Conservation (phyloP, 2,329 filamentous ascomycete species). For the Microcera coccophila region DNA sequence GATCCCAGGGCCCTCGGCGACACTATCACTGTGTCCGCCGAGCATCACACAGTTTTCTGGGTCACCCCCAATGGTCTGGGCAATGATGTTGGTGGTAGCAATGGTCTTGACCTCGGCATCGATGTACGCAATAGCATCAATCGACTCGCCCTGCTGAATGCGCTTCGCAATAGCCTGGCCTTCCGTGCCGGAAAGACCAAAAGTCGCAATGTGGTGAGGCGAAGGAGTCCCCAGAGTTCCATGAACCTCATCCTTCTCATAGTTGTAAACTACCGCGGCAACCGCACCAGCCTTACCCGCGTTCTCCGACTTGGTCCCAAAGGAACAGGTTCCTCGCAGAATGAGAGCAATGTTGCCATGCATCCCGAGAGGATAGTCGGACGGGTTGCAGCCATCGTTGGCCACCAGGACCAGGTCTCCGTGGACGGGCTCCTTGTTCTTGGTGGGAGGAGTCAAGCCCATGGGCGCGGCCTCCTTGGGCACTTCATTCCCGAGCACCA, state of each 20-base stretch:
- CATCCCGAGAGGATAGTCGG: slow-evolving; percentile 59
- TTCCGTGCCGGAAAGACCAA: slow-evolving; percentile 59
- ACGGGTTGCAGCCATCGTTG: slow-evolving; percentile 59
- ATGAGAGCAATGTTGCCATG: slow-evolving; percentile 67
- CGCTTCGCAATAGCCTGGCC: slow-evolving; percentile 54
- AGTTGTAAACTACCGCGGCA: slow-evolving; percentile 73
- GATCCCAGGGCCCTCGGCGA: slow-evolving; percentile 64
- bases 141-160: slow-evolving; percentile 46
- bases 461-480: slow-evolving; percentile 52
- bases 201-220: slow-evolving; percentile 61
- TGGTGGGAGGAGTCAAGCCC: slow-evolving; percentile 64
- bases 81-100: slow-evolving; percentile 57
- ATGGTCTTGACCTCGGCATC: slow-evolving; percentile 54
- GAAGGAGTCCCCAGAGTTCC: slow-evolving; percentile 65
- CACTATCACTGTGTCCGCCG: slow-evolving; percentile 61
- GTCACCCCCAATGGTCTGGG: slow-evolving; percentile 58
- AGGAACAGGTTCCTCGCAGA: slow-evolving; percentile 65
- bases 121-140: slow-evolving; percentile 57
- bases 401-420: slow-evolving; percentile 57
- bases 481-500: slow-evolving; percentile 52
- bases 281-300: slow-evolving; percentile 67
- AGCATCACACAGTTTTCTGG: slow-evolving; percentile 62
- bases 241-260: slow-evolving; percentile 56
- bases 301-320: slow-evolving; percentile 65
- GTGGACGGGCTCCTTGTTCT: slow-evolving; percentile 54